phyloP scores from a whole-genome alignment of 345 rosid species.

The Geranium rotundifolium region DNA sequence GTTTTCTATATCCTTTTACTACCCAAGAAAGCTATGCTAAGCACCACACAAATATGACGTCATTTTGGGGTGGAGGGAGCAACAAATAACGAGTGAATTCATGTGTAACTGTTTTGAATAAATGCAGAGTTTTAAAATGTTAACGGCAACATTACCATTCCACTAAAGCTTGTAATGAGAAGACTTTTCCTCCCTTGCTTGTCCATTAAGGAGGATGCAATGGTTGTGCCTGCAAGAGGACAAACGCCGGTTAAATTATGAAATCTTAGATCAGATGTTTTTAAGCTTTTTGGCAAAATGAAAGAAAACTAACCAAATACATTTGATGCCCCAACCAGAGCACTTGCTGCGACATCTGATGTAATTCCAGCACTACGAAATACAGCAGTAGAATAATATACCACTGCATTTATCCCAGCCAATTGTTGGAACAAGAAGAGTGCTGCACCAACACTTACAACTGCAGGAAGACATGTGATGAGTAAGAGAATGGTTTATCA shows the following conservation, averaged over 20 bases:
- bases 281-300: background rate
- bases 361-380: constrained; percentile 82
- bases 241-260: constrained; percentile 4
- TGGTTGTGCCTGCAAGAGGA: constrained; percentile 57
- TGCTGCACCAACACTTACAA: constrained; percentile 96
- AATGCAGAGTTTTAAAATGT: no score
- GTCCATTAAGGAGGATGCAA: constrained; percentile 98
- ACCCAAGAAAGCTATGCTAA: no score
- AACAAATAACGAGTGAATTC: no score
- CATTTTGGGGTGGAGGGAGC: no score
- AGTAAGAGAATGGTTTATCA: no score
- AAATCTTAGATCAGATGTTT: background rate
- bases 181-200: constrained; percentile 93
- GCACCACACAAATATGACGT: no score
- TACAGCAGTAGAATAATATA: constrained; percentile 92
- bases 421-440: constrained; percentile 96
- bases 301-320: constrained; percentile 56
- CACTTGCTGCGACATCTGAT: constrained; percentile 99
- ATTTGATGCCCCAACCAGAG: constrained; percentile 95
- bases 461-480: constrained; percentile 30
- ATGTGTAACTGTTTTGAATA: background rate
- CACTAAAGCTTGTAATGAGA: constrained; percentile 70
- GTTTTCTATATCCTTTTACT: background rate
- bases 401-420: constrained; percentile 98
- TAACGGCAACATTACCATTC: constrained; percentile 48